Conservation (phyloP, 345 rosid species). For the Raphanus raphanistrum region DNA sequence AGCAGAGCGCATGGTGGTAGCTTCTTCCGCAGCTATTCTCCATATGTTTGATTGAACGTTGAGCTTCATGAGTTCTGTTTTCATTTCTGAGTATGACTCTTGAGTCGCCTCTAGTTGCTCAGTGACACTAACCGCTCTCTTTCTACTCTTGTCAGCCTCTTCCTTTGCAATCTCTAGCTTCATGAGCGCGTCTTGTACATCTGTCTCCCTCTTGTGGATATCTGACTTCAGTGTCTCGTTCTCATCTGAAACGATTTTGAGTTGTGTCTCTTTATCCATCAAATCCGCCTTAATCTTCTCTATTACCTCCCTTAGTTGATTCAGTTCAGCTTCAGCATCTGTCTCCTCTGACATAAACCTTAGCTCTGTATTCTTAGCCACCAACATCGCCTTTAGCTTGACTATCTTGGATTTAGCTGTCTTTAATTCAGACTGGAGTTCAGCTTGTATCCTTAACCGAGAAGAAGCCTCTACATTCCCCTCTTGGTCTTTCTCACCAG, state of each 20-base stretch:
- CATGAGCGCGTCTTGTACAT: slow-evolving; percentile 57
- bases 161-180: slow-evolving; percentile 77
- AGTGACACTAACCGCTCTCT: slow-evolving; percentile 56
- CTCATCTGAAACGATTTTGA: background rate
- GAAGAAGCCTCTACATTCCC: slow-evolving; percentile 30
- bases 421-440: slow-evolving; percentile 54
- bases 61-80: slow-evolving; percentile 74
- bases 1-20: slow-evolving; percentile 81
- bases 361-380: slow-evolving; percentile 84
- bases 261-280: background rate
- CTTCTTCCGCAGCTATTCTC: slow-evolving; percentile 98
- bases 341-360: slow-evolving; percentile 80
- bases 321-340: slow-evolving; percentile 36
- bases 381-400: slow-evolving; percentile 70
- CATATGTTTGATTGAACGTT: slow-evolving; percentile 96
- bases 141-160: slow-evolving; percentile 77
- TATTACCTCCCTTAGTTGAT: background rate
- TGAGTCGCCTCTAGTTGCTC: slow-evolving; percentile 90
- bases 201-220: slow-evolving; percentile 33
- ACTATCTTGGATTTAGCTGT: slow-evolving; percentile 58
- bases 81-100: slow-evolving; percentile 66
- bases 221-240: background rate
- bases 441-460: slow-evolving; percentile 54
- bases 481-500: slow-evolving; percentile 26
- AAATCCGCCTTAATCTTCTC: background rate